Conservation (phyloP, 306 rosid genomes). For the Notholithocarpus densiflorus region DNA sequence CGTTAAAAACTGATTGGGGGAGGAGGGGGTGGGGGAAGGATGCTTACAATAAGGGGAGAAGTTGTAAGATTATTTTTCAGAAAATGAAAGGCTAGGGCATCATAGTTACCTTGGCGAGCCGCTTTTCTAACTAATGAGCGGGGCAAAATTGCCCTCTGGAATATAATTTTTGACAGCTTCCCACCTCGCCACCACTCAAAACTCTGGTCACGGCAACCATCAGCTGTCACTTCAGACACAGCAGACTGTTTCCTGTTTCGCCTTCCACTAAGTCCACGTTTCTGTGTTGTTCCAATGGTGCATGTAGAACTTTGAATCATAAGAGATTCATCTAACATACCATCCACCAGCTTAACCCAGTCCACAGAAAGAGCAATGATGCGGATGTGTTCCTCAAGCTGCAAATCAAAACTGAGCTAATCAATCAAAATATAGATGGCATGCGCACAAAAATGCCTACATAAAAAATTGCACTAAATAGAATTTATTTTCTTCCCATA, state of each 20-base stretch:
- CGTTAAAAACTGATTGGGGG: neutral
- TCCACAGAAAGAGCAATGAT: constrained; percentile 62
- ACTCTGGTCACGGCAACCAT: constrained; percentile 36
- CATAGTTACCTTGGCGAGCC: constrained; percentile 72
- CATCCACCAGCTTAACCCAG: constrained; percentile 87
- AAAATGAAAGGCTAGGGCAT: constrained; percentile 1
- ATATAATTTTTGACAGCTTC: constrained; percentile 53
- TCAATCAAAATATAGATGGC: constrained; percentile 15
- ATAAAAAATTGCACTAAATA: neutral
- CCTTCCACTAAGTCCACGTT: constrained; percentile 68
- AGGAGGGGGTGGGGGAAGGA: neutral
- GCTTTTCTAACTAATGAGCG: constrained; percentile 57
- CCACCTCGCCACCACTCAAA: constrained; percentile 89
- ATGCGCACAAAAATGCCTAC: constrained; percentile 6
- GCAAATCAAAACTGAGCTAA: constrained; percentile 35
- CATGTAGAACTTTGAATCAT: constrained; percentile 50
- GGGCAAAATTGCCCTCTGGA: constrained; percentile 78
- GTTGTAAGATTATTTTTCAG: neutral
- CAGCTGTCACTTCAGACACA: constrained; percentile 49
- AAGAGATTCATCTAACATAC: constrained; percentile 59
- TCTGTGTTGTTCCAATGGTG: constrained; percentile 58
- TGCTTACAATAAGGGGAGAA: neutral
- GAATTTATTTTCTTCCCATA: neutral
- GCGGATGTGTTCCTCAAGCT: constrained; percentile 85
- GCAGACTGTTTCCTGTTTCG: constrained; percentile 64